Evolutionary conservation across 2,329 filamentous ascomycete genomes (phyloP).

Genomic region (Fusarium sublunatum): DNA sequence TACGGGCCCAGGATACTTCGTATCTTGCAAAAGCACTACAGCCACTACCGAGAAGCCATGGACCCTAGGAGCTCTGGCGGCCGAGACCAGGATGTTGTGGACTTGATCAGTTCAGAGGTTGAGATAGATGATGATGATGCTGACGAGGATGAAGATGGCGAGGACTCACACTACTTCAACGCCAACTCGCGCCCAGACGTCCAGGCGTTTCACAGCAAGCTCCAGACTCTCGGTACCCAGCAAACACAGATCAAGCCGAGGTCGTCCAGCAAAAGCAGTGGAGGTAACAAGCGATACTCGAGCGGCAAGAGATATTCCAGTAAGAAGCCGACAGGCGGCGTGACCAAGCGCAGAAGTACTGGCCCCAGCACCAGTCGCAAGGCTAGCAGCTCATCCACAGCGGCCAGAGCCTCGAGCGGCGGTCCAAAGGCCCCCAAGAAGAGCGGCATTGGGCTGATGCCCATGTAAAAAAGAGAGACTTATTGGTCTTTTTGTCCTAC

Average conservation of each 20-base stretch:
- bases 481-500: constrained; percentile 7
- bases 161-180: constrained; percentile 62
- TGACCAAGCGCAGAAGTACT: constrained; percentile 48
- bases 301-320: constrained; percentile 48
- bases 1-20: constrained; percentile 72
- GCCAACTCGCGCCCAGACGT: constrained; percentile 46
- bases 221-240: constrained; percentile 47
- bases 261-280: constrained; percentile 44
- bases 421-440: constrained; percentile 49
- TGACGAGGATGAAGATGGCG: constrained; percentile 53
- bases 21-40: constrained; percentile 63
- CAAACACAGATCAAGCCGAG: constrained; percentile 44
- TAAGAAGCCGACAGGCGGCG: constrained; percentile 47
- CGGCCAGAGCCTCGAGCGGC: constrained; percentile 37
- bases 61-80: constrained; percentile 42
- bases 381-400: constrained; percentile 47
- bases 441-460: constrained; percentile 49
- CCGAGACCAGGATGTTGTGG: constrained; percentile 59
- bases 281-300: constrained; percentile 45
- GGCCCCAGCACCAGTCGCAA: constrained; percentile 45
- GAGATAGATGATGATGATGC: constrained; percentile 54
- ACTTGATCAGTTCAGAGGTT: constrained; percentile 63
- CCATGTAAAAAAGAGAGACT: constrained; percentile 44
- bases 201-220: constrained; percentile 50
- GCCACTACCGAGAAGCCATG: constrained; percentile 64